Evolutionary conservation across 192 early-diverging fungal species (phyloP).

Genomic region (Coemansia sp.): DNA sequence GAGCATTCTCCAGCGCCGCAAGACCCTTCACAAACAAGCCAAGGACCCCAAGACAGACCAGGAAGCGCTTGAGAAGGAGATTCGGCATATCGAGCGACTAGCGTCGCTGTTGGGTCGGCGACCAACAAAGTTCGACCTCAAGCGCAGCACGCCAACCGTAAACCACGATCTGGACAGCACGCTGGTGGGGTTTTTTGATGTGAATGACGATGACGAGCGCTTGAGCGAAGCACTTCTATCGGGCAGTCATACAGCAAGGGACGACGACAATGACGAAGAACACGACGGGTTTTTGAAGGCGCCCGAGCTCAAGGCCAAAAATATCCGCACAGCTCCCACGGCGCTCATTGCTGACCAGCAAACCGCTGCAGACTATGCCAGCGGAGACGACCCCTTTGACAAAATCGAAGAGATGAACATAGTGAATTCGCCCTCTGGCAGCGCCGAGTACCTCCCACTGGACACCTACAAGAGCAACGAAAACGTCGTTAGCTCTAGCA

Average conservation of each 20-base stretch:
- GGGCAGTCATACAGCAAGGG: conserved; percentile 9
- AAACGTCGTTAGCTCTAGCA: not conserved
- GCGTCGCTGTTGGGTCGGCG: conserved; percentile 50
- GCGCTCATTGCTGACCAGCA: conserved; percentile 38
- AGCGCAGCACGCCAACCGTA: conserved; percentile 22
- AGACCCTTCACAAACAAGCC: conserved; percentile 45
- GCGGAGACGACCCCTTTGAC: conserved; percentile 43
- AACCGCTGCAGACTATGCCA: conserved; percentile 11
- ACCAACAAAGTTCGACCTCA: conserved; percentile 42
- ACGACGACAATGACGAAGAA: not conserved
- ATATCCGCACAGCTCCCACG: conserved; percentile 26
- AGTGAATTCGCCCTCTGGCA: conserved; percentile 30
- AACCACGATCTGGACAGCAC: conserved; percentile 49
- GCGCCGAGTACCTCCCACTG: conserved; percentile 49
- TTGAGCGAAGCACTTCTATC: conserved; percentile 39
- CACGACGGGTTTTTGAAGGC: conserved; percentile 4
- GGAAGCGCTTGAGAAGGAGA: conserved; percentile 47
- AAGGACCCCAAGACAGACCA: conserved; percentile 48
- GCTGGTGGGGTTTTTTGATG: conserved; percentile 45
- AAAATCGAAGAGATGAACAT: conserved; percentile 45
- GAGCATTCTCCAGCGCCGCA: conserved; percentile 32
- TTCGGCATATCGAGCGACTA: conserved; percentile 43
- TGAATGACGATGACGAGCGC: conserved; percentile 39
- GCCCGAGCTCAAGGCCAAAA: conserved; percentile 39
- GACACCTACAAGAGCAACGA: conserved; percentile 24